phyloP scores from a whole-genome alignment of 2,329 filamentous ascomycete genomes.

The Lachnellula arida region DNA sequence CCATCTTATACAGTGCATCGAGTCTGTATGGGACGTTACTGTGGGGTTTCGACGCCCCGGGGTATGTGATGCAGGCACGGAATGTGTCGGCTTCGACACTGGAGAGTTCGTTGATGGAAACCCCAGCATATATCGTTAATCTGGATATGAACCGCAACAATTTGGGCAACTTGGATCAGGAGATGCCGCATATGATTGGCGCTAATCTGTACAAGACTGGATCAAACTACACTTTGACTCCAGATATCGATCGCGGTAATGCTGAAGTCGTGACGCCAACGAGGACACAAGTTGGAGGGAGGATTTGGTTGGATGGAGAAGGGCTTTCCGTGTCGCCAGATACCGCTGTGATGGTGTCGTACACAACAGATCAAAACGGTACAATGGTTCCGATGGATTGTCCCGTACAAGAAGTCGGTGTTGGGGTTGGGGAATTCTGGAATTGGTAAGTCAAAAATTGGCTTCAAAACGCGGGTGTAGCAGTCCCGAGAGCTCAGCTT shows the following conservation, averaged over 20 bases:
- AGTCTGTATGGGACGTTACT: conserved; percentile 4
- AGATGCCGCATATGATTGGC: background rate
- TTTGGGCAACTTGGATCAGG: background rate
- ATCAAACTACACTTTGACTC: conserved; percentile 1
- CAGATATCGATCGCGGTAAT: background rate
- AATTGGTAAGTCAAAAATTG: background rate
- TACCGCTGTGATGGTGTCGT: background rate
- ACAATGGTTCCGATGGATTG: background rate
- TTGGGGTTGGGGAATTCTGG: background rate
- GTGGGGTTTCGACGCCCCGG: conserved; percentile 3
- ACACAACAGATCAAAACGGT: background rate
- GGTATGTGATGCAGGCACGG: background rate
- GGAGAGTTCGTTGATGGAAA: conserved; percentile 1
- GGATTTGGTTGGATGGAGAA: conserved; percentile 3
- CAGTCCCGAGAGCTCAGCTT: too few species aligned
- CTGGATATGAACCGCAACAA: background rate
- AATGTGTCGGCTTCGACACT: background rate
- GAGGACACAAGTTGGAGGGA: background rate
- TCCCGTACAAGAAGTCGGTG: background rate
- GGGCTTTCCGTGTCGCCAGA: background rate
- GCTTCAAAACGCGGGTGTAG: too few species aligned
- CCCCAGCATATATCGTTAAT: background rate
- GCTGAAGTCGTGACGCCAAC: background rate
- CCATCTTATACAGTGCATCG: background rate
- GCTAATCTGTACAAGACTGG: conserved; percentile 1